Percentiles rank a stretch among this genome's conserved stretches.
Conservation (phyloP, 2,329 filamentous ascomycete species). For the Gaeumannomyces sp. region DNA sequence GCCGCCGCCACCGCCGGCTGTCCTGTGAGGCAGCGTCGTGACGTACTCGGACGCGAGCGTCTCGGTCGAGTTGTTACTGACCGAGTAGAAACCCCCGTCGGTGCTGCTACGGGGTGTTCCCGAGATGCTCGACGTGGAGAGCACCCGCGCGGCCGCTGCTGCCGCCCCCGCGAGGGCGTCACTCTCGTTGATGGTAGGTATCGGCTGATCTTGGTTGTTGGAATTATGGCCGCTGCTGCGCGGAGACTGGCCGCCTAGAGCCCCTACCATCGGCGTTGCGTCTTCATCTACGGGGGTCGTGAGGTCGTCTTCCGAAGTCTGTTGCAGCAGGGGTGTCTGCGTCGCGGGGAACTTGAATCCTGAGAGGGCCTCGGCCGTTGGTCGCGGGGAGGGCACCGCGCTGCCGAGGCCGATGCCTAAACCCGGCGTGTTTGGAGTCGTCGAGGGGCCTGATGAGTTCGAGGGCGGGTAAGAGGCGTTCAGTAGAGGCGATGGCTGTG, state of each 20-base stretch:
- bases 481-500: slow-evolving; percentile 43
- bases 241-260: not conserved
- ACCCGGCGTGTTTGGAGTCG: slow-evolving; percentile 39
- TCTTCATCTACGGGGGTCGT: not conserved
- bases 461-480: slow-evolving; percentile 46
- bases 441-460: slow-evolving; percentile 34
- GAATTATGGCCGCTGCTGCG: no score
- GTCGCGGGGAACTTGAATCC: slow-evolving; percentile 53
- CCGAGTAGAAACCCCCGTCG: slow-evolving; percentile 73
- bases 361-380: slow-evolving; percentile 38
- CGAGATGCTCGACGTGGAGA: slow-evolving; percentile 70
- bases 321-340: slow-evolving; percentile 30
- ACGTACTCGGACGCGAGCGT: slow-evolving; percentile 88
- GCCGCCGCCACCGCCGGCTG: slow-evolving; percentile 33
- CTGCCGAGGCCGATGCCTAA: slow-evolving; percentile 25
- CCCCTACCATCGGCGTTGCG: not conserved
- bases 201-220: slow-evolving; percentile 31
- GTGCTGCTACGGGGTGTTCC: slow-evolving; percentile 85
- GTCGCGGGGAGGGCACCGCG: slow-evolving; percentile 29
- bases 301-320: slow-evolving; percentile 15
- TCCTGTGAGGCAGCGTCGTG: slow-evolving; percentile 37
- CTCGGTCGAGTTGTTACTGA: slow-evolving; percentile 93
- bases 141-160: slow-evolving; percentile 58
- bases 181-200: slow-evolving; percentile 46
- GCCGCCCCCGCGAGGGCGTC: slow-evolving; percentile 32